Conservation (phyloP, 2,329 filamentous ascomycete species). For the Rutstroemia sp. region DNA sequence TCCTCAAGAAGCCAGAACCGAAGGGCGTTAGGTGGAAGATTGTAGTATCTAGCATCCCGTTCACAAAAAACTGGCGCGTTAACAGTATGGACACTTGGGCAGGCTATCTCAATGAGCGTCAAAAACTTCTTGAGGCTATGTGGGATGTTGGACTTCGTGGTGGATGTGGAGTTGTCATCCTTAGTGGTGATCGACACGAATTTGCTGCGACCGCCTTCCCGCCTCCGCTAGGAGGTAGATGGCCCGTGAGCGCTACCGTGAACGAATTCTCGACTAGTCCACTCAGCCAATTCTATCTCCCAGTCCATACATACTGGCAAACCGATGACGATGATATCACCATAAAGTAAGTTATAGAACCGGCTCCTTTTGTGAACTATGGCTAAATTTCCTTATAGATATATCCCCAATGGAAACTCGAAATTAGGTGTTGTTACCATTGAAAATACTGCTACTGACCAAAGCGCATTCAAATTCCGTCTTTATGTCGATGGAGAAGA, state of each 20-base stretch:
- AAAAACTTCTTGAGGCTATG: conserved; percentile 77
- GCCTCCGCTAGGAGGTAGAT: conserved; percentile 51
- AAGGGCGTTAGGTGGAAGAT: conserved; percentile 88
- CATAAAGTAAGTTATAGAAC: conserved; percentile 58
- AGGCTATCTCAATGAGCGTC: conserved; percentile 77
- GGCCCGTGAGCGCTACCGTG: conserved; percentile 58
- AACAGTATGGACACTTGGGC: conserved; percentile 90
- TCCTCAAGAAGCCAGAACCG: conserved; percentile 65
- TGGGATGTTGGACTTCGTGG: conserved; percentile 71
- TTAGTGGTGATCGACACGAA: conserved; percentile 93
- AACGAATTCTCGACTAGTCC: conserved; percentile 92
- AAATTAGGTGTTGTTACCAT: conserved; percentile 86
- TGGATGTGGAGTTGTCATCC: conserved; percentile 70
- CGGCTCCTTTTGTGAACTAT: not conserved
- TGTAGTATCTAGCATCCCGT: conserved; percentile 81
- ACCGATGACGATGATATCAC: conserved; percentile 74
- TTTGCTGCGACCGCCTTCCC: conserved; percentile 83
- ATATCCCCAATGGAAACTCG: conserved; percentile 76
- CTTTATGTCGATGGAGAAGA: conserved; percentile 77
- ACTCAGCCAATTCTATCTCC: conserved; percentile 88
- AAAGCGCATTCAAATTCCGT: conserved; percentile 70
- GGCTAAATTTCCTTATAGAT: conserved; percentile 39
- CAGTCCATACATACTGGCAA: conserved; percentile 75
- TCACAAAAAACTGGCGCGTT: conserved; percentile 92
- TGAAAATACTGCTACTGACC: conserved; percentile 54